Conservation (phyloP, 371 early-diverging fungal genomes). For the Mucor saturninus region DNA sequence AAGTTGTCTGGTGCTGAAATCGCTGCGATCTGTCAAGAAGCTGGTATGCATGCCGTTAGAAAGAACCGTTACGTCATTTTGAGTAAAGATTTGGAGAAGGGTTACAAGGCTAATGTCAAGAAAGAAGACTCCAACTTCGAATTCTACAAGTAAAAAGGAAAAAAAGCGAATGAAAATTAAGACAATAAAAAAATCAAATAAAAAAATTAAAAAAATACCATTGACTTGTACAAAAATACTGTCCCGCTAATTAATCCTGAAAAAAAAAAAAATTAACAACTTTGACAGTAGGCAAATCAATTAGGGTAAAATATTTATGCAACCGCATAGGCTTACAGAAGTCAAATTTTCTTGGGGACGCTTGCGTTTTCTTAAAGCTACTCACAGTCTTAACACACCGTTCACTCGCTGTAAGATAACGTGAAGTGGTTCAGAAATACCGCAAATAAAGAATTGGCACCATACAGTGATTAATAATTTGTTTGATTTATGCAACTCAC, state of each 20-base stretch:
- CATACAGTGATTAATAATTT: too few species aligned
- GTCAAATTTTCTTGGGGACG: too few species aligned
- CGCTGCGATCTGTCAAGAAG: conserved; percentile 99
- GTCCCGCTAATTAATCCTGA: conserved; percentile 7
- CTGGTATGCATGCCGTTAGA: conserved; percentile 99
- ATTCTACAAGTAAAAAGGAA: conserved; percentile 84
- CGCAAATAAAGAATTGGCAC: too few species aligned
- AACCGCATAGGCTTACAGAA: too few species aligned
- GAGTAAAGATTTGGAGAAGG: conserved; percentile 98
- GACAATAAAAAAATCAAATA: conserved; percentile 11
- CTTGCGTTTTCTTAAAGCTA: too few species aligned
- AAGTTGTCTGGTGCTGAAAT: conserved; percentile 99
- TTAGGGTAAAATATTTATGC: too few species aligned
- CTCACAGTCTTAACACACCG: too few species aligned
- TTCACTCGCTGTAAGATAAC: too few species aligned
- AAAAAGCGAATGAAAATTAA: background rate
- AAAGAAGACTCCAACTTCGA: conserved; percentile 95
- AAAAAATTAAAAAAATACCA: background rate
- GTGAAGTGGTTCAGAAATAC: too few species aligned
- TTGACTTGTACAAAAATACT: background rate
- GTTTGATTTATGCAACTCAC: too few species aligned
- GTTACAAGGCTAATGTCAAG: conserved; percentile 96
- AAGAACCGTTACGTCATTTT: conserved; percentile 98
- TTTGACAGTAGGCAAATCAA: too few species aligned
- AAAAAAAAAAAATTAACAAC: too few species aligned